Evolutionary conservation across 1,284 basidiomycete species (phyloP), one percentile per base, ranked within the genome.

Genomic region (Boletus mariae): DNA sequence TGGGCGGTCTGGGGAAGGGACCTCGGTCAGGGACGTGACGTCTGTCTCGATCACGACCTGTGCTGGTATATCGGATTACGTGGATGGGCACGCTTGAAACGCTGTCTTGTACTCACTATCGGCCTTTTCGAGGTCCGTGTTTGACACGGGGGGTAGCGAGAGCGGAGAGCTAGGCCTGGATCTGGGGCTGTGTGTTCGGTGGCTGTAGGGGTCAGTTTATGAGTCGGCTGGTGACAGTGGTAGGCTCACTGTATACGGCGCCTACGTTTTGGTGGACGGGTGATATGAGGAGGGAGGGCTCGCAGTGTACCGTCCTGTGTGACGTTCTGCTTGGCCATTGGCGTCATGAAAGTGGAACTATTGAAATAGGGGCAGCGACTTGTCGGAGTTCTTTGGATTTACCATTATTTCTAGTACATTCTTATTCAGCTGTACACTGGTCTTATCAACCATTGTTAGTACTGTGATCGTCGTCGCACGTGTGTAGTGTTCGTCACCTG

Each of bases 271-370:
- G 12, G 50, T 23, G 52, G 34, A 17, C 48, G 57, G n/a, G 57
- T 57, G 23, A 61, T 44, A 23, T 59, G 58, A n/a, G 45, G 57
- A 12, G 59, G 59, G 13, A 61, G 42, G 5, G 57, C 57, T 28
- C 29, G 37, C 9, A 59, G 45, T n/a, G 17, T 50, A 4, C 38
- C 17, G 25, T 51, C 31, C 10, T 20, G 25, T 8, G 28, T 20
- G 41, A 15, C 10, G 17, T 35, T 25, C 40, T 41, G 41, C 6
- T 43, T 43, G 41, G 25, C 35, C 37, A 32, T 41, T 11, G 38
- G 5, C 11, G 12, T 25, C 20, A 23, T 23, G 20, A 25, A 20
- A 11, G 20, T 23, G 29, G 29, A 31, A 9, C 29, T 10, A 35
- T 2, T 32, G 37, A 38, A 40, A 40, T 23, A 40, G 38, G 38